phyloP scores from a whole-genome alignment of 2,329 filamentous ascomycete species.

The Diaporthe batatas region DNA sequence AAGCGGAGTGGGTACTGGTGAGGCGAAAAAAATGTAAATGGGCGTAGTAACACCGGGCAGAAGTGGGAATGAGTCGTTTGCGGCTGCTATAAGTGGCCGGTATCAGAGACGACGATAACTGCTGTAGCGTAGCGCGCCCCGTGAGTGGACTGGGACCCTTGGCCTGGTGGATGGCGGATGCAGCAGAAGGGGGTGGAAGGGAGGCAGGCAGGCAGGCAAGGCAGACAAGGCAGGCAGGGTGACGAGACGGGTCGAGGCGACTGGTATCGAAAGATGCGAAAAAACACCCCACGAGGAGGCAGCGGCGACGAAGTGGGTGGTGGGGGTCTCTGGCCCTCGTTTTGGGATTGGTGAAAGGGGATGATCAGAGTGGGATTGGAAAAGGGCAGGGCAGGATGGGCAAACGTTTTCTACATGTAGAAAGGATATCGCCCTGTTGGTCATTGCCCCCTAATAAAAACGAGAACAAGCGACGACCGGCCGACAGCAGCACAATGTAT shows the following conservation, averaged over 20 bases:
- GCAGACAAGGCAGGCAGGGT: background rate
- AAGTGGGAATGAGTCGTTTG: constrained; percentile 37
- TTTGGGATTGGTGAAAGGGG: constrained; percentile 31
- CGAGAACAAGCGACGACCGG: constrained; percentile 19
- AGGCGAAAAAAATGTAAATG: constrained; percentile 36
- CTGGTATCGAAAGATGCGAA: constrained; percentile 34
- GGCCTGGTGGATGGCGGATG: constrained; percentile 11
- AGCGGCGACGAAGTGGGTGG: constrained; percentile 1
- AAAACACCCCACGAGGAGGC: constrained; percentile 38
- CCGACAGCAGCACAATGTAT: constrained; percentile 19
- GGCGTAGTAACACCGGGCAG: constrained; percentile 38
- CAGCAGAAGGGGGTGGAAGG: background rate
- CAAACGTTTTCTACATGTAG: constrained; percentile 9
- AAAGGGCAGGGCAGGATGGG: background rate
- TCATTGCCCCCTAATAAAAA: background rate
- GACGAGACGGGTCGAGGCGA: constrained; percentile 15
- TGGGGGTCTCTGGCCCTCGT: constrained; percentile 5
- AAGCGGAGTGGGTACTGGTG: constrained; percentile 38
- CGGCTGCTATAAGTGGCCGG: constrained; percentile 30
- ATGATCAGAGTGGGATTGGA: background rate
- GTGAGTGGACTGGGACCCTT: constrained; percentile 20
- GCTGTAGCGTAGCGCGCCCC: constrained; percentile 1
- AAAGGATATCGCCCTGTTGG: constrained; percentile 22
- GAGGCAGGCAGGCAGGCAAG: background rate
- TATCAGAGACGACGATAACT: constrained; percentile 36